Conservation (phyloP, 2,329 filamentous ascomycete species). For the Penicillium sp. region DNA sequence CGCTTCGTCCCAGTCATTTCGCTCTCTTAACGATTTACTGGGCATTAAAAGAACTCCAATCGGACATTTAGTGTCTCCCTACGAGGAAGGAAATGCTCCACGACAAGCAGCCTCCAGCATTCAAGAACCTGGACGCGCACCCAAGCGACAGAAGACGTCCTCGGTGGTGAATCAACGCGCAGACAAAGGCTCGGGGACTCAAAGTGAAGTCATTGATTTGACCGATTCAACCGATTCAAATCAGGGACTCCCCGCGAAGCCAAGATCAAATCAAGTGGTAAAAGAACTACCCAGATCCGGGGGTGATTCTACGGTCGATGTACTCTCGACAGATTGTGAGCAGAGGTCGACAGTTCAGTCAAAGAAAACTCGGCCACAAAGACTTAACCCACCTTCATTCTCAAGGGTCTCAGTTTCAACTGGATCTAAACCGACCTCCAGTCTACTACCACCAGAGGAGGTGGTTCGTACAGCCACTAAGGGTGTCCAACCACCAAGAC, state of each 20-base stretch:
- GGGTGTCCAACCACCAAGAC: not conserved
- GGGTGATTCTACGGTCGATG: not conserved
- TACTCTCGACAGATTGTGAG: not conserved
- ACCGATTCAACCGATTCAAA: conserved; percentile 18
- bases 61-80: conserved; percentile 67
- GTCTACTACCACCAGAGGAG: not conserved
- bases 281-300: not conserved
- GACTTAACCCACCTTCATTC: not conserved
- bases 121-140: conserved; percentile 28
- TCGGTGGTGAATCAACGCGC: conserved; percentile 15
- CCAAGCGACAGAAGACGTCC: conserved; percentile 36
- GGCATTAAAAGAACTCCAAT: conserved; percentile 64
- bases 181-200: conserved; percentile 7
- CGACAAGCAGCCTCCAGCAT: conserved; percentile 8
- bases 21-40: conserved; percentile 63
- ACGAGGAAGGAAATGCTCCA: conserved; percentile 48
- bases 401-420: not conserved
- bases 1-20: conserved; percentile 47
- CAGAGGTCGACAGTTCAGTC: not conserved
- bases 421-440: not conserved
- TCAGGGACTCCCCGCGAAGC: not conserved
- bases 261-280: not conserved
- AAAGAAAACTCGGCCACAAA: not conserved
- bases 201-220: conserved; percentile 25
- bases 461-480: not conserved